phyloP scores from a whole-genome alignment of 169 alveolate genomes.

The Eimeria necatrix region DNA sequence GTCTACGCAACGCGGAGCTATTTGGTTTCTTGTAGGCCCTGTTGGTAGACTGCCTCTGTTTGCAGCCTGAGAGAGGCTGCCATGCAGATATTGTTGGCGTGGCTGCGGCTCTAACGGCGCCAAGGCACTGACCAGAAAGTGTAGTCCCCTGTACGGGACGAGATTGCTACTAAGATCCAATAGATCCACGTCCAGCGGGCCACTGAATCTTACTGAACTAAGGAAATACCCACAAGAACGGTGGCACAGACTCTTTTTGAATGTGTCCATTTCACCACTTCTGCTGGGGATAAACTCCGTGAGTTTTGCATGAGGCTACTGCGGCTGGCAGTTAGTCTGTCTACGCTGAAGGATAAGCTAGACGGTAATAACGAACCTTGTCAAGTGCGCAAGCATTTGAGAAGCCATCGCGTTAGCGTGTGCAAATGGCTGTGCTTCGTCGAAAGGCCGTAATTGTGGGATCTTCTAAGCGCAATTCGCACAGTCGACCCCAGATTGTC shows the following conservation, averaged over 20 bases:
- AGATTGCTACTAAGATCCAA: conserved; percentile 97
- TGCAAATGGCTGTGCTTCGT: conserved; percentile 38
- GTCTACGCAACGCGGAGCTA: background rate
- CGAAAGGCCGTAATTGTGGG: background rate
- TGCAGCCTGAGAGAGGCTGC: background rate
- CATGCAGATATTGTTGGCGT: background rate
- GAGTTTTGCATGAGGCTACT: too few relatives aligned
- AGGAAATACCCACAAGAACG: background rate
- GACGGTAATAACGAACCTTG: conserved; percentile 24
- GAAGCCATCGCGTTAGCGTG: conserved; percentile 58
- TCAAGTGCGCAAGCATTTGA: conserved; percentile 65
- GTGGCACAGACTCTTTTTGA: background rate
- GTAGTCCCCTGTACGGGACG: conserved; percentile 98
- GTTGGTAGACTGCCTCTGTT: background rate
- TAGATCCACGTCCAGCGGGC: conserved; percentile 97
- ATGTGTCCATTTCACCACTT: too few relatives aligned
- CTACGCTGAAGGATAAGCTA: too few relatives aligned
- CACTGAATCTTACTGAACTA: conserved; percentile 97
- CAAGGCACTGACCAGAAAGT: conserved; percentile 96
- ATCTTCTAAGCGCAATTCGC: background rate
- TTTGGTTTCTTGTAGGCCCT: background rate
- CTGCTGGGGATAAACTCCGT: too few relatives aligned
- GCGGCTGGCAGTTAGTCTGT: too few relatives aligned
- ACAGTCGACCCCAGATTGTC: background rate
- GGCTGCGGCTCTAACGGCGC: conserved; percentile 93